Evolutionary conservation across 768 basidiomycete genomes (phyloP).

Genomic region (Krasilnikovozyma curviuscula): DNA sequence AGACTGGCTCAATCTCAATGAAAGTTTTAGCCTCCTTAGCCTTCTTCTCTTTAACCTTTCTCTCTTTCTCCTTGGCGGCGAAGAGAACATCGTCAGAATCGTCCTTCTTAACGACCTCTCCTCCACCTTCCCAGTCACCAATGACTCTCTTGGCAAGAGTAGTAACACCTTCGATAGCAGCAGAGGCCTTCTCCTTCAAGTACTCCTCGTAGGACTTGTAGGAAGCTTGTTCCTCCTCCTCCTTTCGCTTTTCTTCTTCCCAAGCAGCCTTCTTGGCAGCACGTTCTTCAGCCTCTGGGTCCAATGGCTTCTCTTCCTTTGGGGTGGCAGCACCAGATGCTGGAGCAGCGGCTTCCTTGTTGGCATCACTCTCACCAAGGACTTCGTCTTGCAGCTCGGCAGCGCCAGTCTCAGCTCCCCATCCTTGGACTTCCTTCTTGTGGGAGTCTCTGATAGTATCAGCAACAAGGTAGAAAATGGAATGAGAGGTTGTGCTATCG

Average conservation of each 20-base stretch:
- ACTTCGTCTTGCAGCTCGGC: conserved; percentile 13
- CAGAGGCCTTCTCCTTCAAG: conserved; percentile 8
- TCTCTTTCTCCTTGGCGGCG: conserved; percentile 3
- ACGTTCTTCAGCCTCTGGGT: too few relatives aligned
- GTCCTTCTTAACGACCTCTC: conserved; percentile 12
- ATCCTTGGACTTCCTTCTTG: conserved; percentile 10
- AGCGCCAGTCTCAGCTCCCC: conserved; percentile 8
- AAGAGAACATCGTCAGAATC: conserved; percentile 8
- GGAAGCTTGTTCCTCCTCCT: neutral
- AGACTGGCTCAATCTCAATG: conserved; percentile 1
- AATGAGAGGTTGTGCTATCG: neutral
- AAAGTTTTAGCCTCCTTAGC: neutral
- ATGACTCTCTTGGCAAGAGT: conserved; percentile 11
- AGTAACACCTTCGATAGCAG: conserved; percentile 11
- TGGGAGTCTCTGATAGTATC: conserved; percentile 9
- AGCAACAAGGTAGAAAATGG: neutral
- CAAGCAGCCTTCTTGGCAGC: too few relatives aligned
- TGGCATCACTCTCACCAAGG: conserved; percentile 6
- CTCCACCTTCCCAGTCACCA: conserved; percentile 11
- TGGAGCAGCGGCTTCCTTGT: conserved; percentile 8
- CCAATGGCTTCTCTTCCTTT: conserved; percentile 1
- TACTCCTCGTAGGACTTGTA: conserved; percentile 11
- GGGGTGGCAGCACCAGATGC: conserved; percentile 8
- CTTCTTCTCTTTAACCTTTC: neutral
- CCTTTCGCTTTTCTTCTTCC: neutral